Conservation (phyloP, 2,329 filamentous ascomycete species). For the Alternaria arbusti region DNA sequence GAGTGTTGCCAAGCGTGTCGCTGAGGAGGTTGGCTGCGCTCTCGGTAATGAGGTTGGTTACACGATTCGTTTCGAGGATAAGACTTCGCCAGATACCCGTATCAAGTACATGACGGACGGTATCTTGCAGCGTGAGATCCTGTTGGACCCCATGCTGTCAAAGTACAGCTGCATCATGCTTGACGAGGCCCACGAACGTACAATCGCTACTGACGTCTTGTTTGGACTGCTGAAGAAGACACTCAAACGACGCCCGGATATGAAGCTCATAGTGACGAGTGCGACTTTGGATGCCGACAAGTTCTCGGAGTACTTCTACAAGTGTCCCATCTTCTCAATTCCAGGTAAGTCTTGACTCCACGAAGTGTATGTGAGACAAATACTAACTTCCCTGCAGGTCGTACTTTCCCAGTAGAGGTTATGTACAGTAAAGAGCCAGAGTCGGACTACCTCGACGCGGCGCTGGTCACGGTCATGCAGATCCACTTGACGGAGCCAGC, state of each 20-base stretch:
- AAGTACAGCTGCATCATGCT: constrained; percentile 98
- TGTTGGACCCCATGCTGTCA: constrained; percentile 90
- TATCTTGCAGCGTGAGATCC: constrained; percentile 95
- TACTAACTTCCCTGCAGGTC: constrained; percentile 48
- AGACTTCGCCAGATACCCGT: constrained; percentile 84
- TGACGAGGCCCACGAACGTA: constrained; percentile 97
- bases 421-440: constrained; percentile 96
- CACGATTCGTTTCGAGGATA: constrained; percentile 98
- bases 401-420: constrained; percentile 94
- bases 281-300: constrained; percentile 97
- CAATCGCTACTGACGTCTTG: constrained; percentile 93
- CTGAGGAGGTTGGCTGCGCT: constrained; percentile 92
- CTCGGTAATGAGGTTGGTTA: constrained; percentile 96
- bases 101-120: constrained; percentile 99
- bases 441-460: constrained; percentile 91
- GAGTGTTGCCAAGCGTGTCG: constrained; percentile 97
- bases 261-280: constrained; percentile 99
- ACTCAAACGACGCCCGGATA: constrained; percentile 77
- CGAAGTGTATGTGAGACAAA: neutral
- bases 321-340: constrained; percentile 95
- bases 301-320: constrained; percentile 94
- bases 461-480: constrained; percentile 96
- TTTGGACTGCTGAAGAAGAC: constrained; percentile 97
- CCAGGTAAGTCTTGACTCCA: constrained; percentile 59
- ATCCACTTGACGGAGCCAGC: constrained; percentile 92